These are phyloP conservation scores for Solanum hybrid DNA, from an alignment of 305 asterid genomes.

Conservation along the genomic window DNA sequence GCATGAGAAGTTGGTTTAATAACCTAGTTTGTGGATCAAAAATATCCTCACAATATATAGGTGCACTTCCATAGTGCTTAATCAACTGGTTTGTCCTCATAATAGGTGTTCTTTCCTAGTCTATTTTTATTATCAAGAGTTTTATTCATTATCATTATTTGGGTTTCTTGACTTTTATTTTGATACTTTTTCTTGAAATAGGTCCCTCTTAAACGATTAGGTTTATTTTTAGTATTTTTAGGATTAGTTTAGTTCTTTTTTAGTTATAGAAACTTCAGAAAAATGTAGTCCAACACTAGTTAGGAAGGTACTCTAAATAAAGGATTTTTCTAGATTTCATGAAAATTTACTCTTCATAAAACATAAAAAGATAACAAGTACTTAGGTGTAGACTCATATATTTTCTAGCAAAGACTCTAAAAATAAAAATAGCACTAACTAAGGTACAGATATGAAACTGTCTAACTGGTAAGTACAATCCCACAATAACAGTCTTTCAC, in stretches of 20 bases:
- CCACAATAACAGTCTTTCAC: neutral
- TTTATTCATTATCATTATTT: neutral
- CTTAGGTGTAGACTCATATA: neutral
- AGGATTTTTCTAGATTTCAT: neutral
- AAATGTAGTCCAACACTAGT: neutral
- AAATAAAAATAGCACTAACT: neutral
- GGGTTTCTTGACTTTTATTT: neutral
- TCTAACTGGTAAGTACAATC: no score
- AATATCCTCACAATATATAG: neutral
- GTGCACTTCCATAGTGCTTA: neutral
- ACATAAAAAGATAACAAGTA: neutral
- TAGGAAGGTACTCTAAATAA: neutral
- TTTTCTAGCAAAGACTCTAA: neutral
- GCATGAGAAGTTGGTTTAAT: neutral
- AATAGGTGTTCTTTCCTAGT: neutral
- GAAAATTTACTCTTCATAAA: neutral
- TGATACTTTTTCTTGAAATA: neutral
- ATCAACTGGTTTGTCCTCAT: neutral
- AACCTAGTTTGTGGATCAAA: neutral
- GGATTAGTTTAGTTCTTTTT: neutral
- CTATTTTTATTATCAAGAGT: neutral
- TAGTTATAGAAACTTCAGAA: neutral
- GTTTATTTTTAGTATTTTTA: neutral
- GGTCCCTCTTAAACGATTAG: neutral
- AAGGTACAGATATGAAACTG: neutral